Percentiles rank a stretch among this genome's conserved stretches.
Evolutionary conservation across 768 basidiomycete species (phyloP).

Genomic region (Rhodotorula diobovata): DNA sequence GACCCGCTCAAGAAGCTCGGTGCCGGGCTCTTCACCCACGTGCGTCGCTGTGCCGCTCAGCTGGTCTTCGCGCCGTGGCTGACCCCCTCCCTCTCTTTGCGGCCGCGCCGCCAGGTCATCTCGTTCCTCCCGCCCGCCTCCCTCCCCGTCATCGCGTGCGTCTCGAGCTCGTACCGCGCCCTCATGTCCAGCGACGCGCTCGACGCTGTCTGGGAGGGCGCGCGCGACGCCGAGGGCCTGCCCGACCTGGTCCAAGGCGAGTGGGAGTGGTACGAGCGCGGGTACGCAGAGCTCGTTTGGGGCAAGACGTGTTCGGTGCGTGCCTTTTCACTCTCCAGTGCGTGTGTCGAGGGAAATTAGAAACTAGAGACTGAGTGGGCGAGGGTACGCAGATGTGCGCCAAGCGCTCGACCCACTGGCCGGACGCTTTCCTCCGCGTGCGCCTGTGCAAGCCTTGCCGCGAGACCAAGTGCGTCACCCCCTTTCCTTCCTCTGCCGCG

Average conservation of each 20-base stretch:
- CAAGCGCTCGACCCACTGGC: not conserved
- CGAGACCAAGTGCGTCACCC: not conserved
- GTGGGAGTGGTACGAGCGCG: not conserved
- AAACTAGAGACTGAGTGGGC: too few species aligned
- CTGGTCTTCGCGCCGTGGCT: not conserved
- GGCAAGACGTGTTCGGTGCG: not conserved
- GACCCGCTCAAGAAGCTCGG: too few species aligned
- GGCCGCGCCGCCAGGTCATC: not conserved
- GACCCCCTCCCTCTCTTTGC: not conserved
- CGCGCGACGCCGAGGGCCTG: not conserved
- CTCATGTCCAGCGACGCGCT: not conserved
- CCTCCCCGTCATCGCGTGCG: not conserved
- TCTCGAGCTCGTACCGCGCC: not conserved
- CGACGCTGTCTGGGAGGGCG: not conserved
- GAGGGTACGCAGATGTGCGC: not conserved
- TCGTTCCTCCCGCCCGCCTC: not conserved
- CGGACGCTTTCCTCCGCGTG: constrained; percentile 6
- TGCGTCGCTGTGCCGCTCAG: not conserved
- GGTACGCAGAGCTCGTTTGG: constrained; percentile 3
- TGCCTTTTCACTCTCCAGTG: not conserved
- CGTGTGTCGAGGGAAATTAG: too few species aligned
- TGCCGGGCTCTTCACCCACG: not conserved
- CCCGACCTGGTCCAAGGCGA: not conserved
- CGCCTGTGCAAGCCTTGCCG: constrained; percentile 15
- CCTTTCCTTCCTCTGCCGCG: not conserved